These are phyloP conservation scores for Heimioporus sp. DNA, from an alignment of 768 basidiomycete species.

Conservation along the genomic window DNA sequence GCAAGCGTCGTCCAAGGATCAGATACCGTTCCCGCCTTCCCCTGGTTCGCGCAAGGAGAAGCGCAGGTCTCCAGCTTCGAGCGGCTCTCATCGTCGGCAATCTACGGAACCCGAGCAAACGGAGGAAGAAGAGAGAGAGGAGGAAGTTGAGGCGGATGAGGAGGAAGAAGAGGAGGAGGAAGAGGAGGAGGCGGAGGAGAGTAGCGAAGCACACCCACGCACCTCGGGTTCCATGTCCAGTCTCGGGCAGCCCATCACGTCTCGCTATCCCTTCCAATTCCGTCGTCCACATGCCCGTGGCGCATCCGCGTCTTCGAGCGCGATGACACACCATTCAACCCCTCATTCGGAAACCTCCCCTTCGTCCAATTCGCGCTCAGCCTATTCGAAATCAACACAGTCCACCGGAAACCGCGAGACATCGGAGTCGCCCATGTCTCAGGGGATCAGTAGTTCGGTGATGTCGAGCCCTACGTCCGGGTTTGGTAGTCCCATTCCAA, in stretches of 20 bases:
- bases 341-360: slow-evolving; percentile 37
- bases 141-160: slow-evolving; percentile 7
- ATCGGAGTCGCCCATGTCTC: slow-evolving; percentile 56
- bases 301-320: slow-evolving; percentile 39
- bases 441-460: slow-evolving; percentile 35
- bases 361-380: slow-evolving; percentile 39
- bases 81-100: slow-evolving; percentile 29
- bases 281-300: slow-evolving; percentile 47
- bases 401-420: slow-evolving; percentile 61
- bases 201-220: slow-evolving; percentile 56
- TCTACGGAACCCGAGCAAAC: slow-evolving; percentile 29
- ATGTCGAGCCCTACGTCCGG: slow-evolving; percentile 37
- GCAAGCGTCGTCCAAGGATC: slow-evolving; percentile 57
- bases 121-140: slow-evolving; percentile 22
- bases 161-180: slow-evolving; percentile 32
- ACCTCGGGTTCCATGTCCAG: slow-evolving; percentile 85
- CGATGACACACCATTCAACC: slow-evolving; percentile 39
- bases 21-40: slow-evolving; percentile 78
- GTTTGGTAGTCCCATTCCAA: slow-evolving; percentile 40
- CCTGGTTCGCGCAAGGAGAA: slow-evolving; percentile 44
- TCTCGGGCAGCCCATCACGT: slow-evolving; percentile 71
- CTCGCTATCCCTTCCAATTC: slow-evolving; percentile 70
- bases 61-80: slow-evolving; percentile 26
- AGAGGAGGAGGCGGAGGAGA: slow-evolving; percentile 34
- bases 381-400: slow-evolving; percentile 46